Conservation (phyloP, 2,329 filamentous ascomycete species). For the Colletotrichum sp. region DNA sequence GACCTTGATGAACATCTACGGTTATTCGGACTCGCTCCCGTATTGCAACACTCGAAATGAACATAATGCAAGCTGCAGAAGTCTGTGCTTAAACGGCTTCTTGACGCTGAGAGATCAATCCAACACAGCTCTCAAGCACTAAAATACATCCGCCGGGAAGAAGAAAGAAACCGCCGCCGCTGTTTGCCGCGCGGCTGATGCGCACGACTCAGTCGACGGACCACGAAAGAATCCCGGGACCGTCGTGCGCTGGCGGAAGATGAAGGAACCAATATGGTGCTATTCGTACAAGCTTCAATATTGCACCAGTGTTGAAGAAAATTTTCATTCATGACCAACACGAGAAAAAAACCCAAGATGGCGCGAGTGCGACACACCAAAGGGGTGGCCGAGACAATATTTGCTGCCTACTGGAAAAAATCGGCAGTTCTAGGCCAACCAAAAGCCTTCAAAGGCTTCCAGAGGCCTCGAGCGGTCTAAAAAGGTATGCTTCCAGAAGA, state of each 20-base stretch:
- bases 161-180: neutral
- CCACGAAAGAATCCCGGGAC: neutral
- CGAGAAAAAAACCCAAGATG: neutral
- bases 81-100: neutral
- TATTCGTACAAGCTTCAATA: neutral
- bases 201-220: neutral
- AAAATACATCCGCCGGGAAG: neutral
- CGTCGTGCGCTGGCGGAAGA: neutral
- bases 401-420: neutral
- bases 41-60: neutral
- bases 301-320: neutral
- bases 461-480: slow-evolving; percentile 1
- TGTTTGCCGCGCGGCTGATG: slow-evolving; percentile 14
- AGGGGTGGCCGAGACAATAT: slow-evolving; percentile 14
- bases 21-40: neutral
- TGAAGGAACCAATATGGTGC: neutral
- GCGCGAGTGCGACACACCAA: neutral
- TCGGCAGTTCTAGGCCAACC: neutral
- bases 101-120: neutral
- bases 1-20: neutral
- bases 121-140: neutral
- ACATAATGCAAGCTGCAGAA: neutral
- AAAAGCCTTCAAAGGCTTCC: neutral
- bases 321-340: neutral
- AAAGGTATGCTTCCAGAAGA: slow-evolving; percentile 18